A percentile compares a stretch with the other conserved stretches of the same genome.
These are phyloP conservation scores for Neurospora sp. DNA, from an alignment of 495 filamentous ascomycete genomes.

Conservation along the genomic window DNA sequence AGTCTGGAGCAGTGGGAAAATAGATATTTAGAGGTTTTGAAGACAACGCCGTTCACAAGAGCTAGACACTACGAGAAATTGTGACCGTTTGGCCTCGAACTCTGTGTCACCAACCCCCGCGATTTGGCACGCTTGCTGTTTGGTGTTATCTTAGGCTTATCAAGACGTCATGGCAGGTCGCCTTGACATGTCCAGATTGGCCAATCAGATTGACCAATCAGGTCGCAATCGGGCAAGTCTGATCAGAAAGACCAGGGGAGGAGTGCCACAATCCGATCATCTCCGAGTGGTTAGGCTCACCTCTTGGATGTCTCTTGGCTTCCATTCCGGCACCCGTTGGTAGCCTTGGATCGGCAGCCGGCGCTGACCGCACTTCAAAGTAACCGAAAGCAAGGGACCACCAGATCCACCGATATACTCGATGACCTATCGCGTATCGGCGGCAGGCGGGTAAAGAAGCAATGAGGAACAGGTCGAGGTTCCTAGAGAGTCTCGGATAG, in stretches of 20 bases:
- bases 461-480: not conserved
- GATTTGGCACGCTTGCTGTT: not conserved
- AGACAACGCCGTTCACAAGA: not conserved
- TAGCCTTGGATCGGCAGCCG: not conserved
- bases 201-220: not conserved
- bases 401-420: not conserved
- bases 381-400: not conserved
- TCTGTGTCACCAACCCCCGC: not conserved
- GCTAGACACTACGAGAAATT: not conserved
- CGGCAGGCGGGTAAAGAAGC: not conserved
- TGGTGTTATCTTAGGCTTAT: not conserved
- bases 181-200: not conserved
- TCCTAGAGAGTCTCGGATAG: not conserved
- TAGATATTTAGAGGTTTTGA: not conserved
- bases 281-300: not conserved
- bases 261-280: not conserved
- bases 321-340: not conserved
- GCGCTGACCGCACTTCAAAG: not conserved
- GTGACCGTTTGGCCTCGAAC: not conserved
- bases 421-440: not conserved
- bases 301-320: not conserved
- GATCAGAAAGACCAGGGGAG: not conserved
- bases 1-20: not conserved
- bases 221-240: not conserved
- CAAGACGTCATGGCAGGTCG: not conserved